phyloP scores from a whole-genome alignment of 306 rosid genomes.

The Pyrus communis region DNA sequence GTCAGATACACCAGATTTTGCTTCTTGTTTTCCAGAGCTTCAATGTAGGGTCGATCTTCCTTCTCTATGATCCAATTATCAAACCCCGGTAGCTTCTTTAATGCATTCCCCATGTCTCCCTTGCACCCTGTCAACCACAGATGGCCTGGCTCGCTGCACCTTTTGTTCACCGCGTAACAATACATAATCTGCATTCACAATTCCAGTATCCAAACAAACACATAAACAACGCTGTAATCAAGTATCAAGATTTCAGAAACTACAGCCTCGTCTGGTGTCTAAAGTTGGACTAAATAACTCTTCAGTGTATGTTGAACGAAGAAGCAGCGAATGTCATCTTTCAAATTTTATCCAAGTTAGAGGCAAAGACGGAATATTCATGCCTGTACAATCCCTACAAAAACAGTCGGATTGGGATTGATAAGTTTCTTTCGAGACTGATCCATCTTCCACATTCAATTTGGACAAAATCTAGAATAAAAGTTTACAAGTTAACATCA shows the following conservation, averaged over 20 bases:
- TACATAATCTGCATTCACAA: conserved; percentile 57
- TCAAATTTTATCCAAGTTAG: too few species aligned
- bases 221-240: background rate
- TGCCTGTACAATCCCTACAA: too few species aligned
- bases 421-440: too few species aligned
- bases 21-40: conserved; percentile 59
- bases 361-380: too few species aligned
- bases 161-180: conserved; percentile 80
- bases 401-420: too few species aligned
- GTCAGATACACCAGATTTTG: conserved; percentile 75
- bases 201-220: background rate
- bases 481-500: too few species aligned
- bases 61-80: conserved; percentile 78
- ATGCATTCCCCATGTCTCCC: conserved; percentile 62
- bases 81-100: conserved; percentile 68
- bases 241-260: background rate
- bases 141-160: conserved; percentile 60
- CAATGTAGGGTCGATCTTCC: conserved; percentile 61
- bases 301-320: too few species aligned
- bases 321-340: too few species aligned
- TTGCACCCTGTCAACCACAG: conserved; percentile 86
- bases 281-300: too few species aligned
- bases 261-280: too few species aligned
- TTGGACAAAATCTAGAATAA: too few species aligned
- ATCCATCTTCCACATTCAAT: too few species aligned